A percentile compares a stretch with the other conserved stretches of the same genome.
phyloP scores from a whole-genome alignment of 1,139 yeast genomes.

The Protomyces pachydermus region DNA sequence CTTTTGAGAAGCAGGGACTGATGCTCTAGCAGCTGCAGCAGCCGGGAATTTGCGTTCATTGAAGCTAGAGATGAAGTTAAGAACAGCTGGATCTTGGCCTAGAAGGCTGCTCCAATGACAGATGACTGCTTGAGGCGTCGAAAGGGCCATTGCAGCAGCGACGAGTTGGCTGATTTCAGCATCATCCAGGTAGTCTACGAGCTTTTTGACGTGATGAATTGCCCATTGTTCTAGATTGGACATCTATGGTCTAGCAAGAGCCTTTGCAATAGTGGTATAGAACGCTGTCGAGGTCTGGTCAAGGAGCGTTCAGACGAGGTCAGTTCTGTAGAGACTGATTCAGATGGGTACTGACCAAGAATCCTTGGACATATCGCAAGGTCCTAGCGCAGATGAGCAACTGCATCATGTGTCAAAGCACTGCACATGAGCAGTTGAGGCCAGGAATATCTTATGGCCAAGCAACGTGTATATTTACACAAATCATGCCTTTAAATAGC shows the following conservation, averaged over 20 bases:
- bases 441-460: no score
- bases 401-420: no score
- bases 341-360: no score
- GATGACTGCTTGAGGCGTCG: slow-evolving; percentile 11
- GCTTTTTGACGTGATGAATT: slow-evolving; percentile 3
- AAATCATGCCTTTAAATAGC: no score
- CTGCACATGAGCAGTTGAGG: no score
- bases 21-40: background rate
- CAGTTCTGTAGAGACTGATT: no score
- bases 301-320: no score
- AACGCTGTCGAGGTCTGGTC: no score
- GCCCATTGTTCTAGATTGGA: slow-evolving; percentile 17
- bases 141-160: background rate
- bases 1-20: slow-evolving; percentile 7
- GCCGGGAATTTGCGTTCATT: slow-evolving; percentile 17
- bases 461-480: no score
- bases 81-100: slow-evolving; percentile 6
- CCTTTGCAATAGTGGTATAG: no score
- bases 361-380: no score
- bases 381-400: no score
- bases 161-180: slow-evolving; percentile 2
- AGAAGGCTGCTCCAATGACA: slow-evolving; percentile 7
- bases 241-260: background rate
- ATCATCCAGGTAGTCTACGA: slow-evolving; percentile 18
- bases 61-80: slow-evolving; percentile 12